phyloP scores from a whole-genome alignment of 257 asterid species.

The Solanum tarapatanum region DNA sequence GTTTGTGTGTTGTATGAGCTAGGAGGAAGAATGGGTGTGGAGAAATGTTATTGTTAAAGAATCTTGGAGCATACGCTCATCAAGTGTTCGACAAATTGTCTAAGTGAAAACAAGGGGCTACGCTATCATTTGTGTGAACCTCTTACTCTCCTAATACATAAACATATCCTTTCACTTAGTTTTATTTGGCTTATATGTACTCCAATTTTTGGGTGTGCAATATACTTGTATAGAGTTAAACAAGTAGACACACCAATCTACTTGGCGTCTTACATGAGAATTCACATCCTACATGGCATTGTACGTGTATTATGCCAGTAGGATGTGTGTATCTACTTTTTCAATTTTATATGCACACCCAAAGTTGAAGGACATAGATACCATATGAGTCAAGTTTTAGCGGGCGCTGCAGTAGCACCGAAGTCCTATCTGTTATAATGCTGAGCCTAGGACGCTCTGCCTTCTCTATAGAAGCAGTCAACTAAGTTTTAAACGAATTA shows the following conservation, averaged over 20 bases:
- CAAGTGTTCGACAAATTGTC: neutral
- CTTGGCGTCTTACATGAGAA: too few relatives aligned
- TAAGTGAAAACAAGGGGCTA: neutral
- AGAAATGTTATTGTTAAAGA: neutral
- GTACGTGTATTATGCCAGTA: fast-evolving
- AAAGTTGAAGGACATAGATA: neutral
- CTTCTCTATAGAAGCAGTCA: neutral
- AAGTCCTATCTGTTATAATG: neutral
- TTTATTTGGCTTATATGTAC: too few relatives aligned
- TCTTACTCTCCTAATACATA: neutral
- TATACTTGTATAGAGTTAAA: neutral
- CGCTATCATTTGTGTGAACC: neutral
- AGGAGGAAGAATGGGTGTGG: neutral
- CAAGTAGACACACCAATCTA: too few relatives aligned
- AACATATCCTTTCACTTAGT: neutral
- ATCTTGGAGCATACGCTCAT: neutral
- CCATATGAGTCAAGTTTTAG: neutral
- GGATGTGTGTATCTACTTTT: neutral
- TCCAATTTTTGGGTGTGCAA: too few relatives aligned
- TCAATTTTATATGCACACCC: neutral
- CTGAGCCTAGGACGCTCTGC: neutral
- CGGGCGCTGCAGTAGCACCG: fast-evolving
- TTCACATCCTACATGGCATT: too few relatives aligned
- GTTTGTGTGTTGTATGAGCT: neutral
- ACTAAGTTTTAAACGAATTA: too few relatives aligned